Evolutionary conservation across 176 grass and related monocot species (phyloP), one percentile per base, ranked within the genome.

Genomic region (Oryza glumipatula): DNA sequence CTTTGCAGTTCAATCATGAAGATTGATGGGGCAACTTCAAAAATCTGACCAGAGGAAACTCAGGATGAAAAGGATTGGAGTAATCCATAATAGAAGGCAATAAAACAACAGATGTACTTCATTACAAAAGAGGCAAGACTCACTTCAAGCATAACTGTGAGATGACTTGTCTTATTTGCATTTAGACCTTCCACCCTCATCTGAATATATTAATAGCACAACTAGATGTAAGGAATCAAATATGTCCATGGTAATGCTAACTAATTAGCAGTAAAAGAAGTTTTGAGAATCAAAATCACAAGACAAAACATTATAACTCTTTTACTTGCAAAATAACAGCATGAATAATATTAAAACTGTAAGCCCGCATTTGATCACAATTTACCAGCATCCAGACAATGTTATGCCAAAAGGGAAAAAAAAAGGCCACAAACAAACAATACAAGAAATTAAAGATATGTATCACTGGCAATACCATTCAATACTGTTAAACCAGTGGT

Each of bases 1-100:
- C 86, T 89, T 84, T 99, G 77, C 77, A 99, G 76, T 79, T 96
- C 91, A 70, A 99, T 93, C 96, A 99, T 99, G 49, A 92, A 89
- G 84, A 96, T 83, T 71, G 93, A 94, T 65, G 93, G 91, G 39
- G 89, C 96, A 86, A 99, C 92, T 89, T 99, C 96, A 56, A 96
- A 99, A 72, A 99, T 95, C 96, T 99, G 70, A 65, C 78, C 72
- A 63, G 65, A 68, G 47, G 41, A 72, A 84, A 73, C 43, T 67
- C 19, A 83, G 43, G 39, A 56, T 15, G 66, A 58, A 11, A 63
- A 68, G n/a, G 48, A 58, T 21, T 65, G 4, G 7, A 72, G 7
- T 0, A 7, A 63, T 35, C 11, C 36, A 48, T 15, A 82, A 22
- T 15, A 70, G 12, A 76, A 54, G 73, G 60, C 43, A 64, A 64